Percentiles rank a stretch among this genome's conserved stretches.
Conservation (phyloP, 1,284 basidiomycete species). For the Pyrrhoderma noxium region DNA sequence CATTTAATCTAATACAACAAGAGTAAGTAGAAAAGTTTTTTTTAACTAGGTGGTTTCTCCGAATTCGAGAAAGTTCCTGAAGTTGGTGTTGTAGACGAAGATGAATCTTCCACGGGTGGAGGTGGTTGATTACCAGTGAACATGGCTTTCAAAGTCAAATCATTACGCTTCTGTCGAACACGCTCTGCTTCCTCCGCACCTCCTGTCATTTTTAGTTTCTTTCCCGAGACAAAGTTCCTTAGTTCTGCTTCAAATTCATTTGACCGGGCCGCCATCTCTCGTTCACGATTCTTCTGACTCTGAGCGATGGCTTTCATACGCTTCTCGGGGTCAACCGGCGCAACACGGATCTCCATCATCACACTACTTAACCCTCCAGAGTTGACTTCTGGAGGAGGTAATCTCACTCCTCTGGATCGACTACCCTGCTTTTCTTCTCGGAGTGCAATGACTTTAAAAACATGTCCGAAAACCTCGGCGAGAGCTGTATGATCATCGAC, state of each 20-base stretch:
- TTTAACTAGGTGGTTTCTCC: constrained; percentile 4
- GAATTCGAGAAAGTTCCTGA: constrained; percentile 7
- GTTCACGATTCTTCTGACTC: constrained; percentile 71
- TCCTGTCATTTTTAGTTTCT: constrained; percentile 89
- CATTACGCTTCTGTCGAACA: constrained; percentile 75
- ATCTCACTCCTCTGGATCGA: constrained; percentile 44
- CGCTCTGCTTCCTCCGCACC: constrained; percentile 89
- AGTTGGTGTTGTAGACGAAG: constrained; percentile 8
- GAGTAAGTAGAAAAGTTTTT: not conserved
- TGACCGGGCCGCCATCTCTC: constrained; percentile 58
- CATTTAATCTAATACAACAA: not conserved
- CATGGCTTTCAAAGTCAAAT: constrained; percentile 83
- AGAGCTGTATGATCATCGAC: constrained; percentile 90
- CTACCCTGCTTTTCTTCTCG: constrained; percentile 38
- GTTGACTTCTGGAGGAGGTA: constrained; percentile 56
- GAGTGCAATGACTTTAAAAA: constrained; percentile 82
- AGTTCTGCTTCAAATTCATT: constrained; percentile 83
- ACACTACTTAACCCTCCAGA: constrained; percentile 58
- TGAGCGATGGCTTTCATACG: constrained; percentile 88
- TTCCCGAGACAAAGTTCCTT: constrained; percentile 72
- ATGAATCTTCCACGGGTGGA: not conserved
- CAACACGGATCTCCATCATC: constrained; percentile 81
- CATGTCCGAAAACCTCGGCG: constrained; percentile 76
- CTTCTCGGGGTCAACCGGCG: constrained; percentile 73
- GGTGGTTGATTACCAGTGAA: constrained; percentile 41